A percentile compares a stretch with the other conserved stretches of the same genome.
Evolutionary conservation across 169 alveolate genomes (phyloP).

Genomic region (Sarcocystis neurona): DNA sequence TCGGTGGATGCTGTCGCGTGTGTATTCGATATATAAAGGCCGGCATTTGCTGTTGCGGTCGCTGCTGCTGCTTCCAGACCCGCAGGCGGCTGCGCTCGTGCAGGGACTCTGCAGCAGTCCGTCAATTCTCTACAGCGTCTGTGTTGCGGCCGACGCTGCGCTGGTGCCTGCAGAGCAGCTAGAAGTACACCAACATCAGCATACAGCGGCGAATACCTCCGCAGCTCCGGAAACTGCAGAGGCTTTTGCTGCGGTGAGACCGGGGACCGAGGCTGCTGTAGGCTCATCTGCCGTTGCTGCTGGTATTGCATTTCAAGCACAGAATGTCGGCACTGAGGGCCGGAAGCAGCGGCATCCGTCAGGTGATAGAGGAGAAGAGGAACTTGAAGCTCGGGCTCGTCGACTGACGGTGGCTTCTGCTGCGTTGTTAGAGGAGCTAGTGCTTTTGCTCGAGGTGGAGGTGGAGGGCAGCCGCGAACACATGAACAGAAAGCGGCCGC

Average conservation of each 20-base stretch:
- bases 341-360: not conserved
- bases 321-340: not conserved
- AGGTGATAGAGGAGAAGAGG: not conserved
- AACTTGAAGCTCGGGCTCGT: not conserved
- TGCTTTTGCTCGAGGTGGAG: not conserved
- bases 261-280: too few relatives aligned
- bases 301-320: not conserved
- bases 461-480: not conserved
- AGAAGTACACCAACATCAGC: too few relatives aligned
- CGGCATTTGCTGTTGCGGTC: slow-evolving; percentile 36
- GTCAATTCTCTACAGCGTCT: not conserved
- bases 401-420: not conserved
- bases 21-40: slow-evolving; percentile 31
- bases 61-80: slow-evolving; percentile 36
- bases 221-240: too few relatives aligned
- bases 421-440: not conserved
- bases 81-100: slow-evolving; percentile 15
- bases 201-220: too few relatives aligned
- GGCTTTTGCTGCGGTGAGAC: too few relatives aligned
- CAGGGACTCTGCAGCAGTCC: slow-evolving; percentile 35
- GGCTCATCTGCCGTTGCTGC: too few relatives aligned
- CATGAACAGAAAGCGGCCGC: not conserved
- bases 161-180: slow-evolving; percentile 8
- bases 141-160: slow-evolving; percentile 24
- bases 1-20: slow-evolving; percentile 41